Evolutionary conservation across 371 early-diverging fungal genomes (phyloP), one percentile per base, ranked within the genome.

Genomic region (Apophysomyces sp.): DNA sequence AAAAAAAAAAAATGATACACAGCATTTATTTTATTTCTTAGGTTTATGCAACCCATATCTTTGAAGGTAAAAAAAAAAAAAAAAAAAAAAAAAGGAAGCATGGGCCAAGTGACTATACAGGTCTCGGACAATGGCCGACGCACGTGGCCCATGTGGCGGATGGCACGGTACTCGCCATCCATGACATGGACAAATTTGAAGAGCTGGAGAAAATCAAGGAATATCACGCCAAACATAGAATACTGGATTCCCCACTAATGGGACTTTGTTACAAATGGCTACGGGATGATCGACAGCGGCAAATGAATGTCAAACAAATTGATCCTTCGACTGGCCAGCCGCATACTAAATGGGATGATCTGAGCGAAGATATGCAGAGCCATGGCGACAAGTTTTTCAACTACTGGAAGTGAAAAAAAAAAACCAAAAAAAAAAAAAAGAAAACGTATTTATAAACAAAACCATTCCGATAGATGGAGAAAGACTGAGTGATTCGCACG

Each of bases 1-100:
- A 72, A 68, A 62, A 41, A n/a, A 21, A 4, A 29, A 34, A 40
- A 15, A 31, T 51, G 41, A 56, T 37, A 24, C 9, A 18, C 21
- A n/a, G 11, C 9, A 16, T 41, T 41, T 21, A 5, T 44, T 4
- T 34, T 49, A 13, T 30, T 44, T 16, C 1, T 8, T 52, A 76
- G 79, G 60, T 91, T 7, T 88, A 89, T 68, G 86, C 86, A 3
- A 90, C 91, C 5, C 91, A 90, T 70, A 87, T 88, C 39, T 87
- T 87, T 72, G 86, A 83, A 64, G 85, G 85, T 29, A 72, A 65
- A 58, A 3, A 15, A 16, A 24, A 5, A n/a, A 15, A 27, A 40
- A 21, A 3, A 16, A 24, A 54, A 9, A 26, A 40, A 61, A 9
- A 9, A 5, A 37, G 49, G 15, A 12, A 28, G 16, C 18, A 31